Base-by-base conservation (phyloP, 352 stramenopile genomes). In the Phytophthora hybrid region DNA sequence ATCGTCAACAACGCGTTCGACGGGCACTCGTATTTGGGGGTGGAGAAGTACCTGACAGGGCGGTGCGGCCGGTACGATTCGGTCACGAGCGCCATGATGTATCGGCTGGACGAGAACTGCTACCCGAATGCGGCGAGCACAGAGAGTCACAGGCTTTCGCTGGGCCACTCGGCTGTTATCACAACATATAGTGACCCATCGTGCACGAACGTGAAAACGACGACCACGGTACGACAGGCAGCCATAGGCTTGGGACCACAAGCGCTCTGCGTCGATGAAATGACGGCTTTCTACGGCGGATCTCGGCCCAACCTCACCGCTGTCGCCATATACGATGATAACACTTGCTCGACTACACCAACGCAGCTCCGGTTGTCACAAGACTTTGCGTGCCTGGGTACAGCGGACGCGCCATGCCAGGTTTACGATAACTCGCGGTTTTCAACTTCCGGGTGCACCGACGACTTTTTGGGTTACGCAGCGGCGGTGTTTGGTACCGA, bases 101-200 rank as follows among this genome's bases (percentile, higher is more conserved):
- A 69, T n/a, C 62, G 32, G 16, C 37, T 58, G 18, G 59, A 66
- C 31, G 59, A 66, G 46, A 66, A 66, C n/a, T 66, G 62, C 52
- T 46, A 69, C 52, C 3, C 62, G 14, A 61, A 69, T 32, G 21
- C 37, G 53, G 37, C 47, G 18, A 51, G 61, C 14, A 62, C 62
- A 3, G 13, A 21, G 14, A 62, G 62, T 5, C 49, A 60, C 62
- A 23, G 34, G n/a, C 52, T 69, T 23, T 56, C 62, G 4, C 52
- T 61, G 19, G 37, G 37, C 9, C 52, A 49, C 37, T 57, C 62
- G 2, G 52, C 31, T 1, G 54, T 14, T 7, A 61, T 69, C 37
- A 47, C 52, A 5, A 62, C 23, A 14, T 69, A 69, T 8, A 56
- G 26, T 2, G 62, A 69, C 16, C 21, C 52, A n/a, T 21, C 19